These are phyloP conservation scores for Komagataella pastoris DNA, from an alignment of 805 yeast species.

Conservation along the genomic window DNA sequence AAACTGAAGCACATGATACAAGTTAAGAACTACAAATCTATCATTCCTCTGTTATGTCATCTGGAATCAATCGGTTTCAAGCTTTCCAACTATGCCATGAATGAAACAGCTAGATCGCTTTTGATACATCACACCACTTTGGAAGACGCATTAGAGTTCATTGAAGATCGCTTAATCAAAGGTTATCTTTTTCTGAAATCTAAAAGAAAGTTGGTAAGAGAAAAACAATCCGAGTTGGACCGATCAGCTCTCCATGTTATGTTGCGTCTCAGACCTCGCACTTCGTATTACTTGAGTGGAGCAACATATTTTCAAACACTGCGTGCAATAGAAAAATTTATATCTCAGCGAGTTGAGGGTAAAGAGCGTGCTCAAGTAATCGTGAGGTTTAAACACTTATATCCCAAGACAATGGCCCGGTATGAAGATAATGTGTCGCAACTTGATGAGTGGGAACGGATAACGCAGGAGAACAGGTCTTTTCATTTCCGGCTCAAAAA, in stretches of 20 bases:
- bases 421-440: not conserved
- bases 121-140: constrained; percentile 9
- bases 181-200: constrained; percentile 6
- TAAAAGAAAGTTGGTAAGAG: constrained; percentile 1
- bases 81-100: constrained; percentile 13
- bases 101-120: constrained; percentile 13
- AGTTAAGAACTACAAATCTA: constrained; percentile 8
- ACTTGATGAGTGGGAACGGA: not conserved
- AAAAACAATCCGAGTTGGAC: not conserved
- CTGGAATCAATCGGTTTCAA: constrained; percentile 10
- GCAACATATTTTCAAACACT: not conserved
- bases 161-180: constrained; percentile 15
- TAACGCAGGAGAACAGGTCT: not conserved
- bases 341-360: not conserved
- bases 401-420: not conserved
- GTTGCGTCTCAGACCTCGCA: not conserved
- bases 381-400: not conserved
- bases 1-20: constrained; percentile 14
- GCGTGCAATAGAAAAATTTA: not conserved
- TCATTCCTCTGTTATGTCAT: constrained; percentile 6
- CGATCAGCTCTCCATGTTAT: not conserved
- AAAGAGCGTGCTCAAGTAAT: not conserved
- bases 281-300: not conserved
- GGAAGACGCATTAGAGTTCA: constrained; percentile 11
- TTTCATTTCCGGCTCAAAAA: no score